These are phyloP conservation scores for Diversispora eburnea DNA, from an alignment of 192 early-diverging fungal genomes.

Conservation along the genomic window DNA sequence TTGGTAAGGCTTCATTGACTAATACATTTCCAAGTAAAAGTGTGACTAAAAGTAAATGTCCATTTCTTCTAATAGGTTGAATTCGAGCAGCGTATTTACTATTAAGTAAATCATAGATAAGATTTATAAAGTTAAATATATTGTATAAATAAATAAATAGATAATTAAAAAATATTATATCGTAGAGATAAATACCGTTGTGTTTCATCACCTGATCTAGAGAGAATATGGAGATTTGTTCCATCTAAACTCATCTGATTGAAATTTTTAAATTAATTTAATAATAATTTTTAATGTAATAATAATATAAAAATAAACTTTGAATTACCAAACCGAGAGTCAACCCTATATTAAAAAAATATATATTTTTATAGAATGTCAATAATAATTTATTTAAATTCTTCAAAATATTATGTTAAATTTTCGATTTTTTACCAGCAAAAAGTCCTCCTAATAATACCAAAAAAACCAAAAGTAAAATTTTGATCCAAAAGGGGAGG, in stretches of 20 bases:
- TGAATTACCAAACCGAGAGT: constrained; percentile 38
- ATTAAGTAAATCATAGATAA: no score
- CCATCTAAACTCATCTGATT: constrained; percentile 79
- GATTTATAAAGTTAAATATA: background rate
- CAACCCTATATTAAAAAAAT: constrained; percentile 34
- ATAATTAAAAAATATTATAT: background rate
- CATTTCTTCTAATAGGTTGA: constrained; percentile 81
- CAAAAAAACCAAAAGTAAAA: constrained; percentile 53
- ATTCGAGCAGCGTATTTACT: constrained; percentile 69
- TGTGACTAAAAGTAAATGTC: constrained; percentile 82
- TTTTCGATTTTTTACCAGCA: constrained; percentile 47
- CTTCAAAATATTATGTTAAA: background rate
- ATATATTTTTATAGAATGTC: background rate
- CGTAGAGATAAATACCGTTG: constrained; percentile 38
- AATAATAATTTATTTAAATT: background rate
- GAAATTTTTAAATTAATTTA: background rate
- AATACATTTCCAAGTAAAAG: constrained; percentile 83
- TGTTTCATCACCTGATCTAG: constrained; percentile 63
- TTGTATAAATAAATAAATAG: background rate
- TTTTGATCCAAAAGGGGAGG: constrained; percentile 40
- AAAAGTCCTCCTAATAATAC: constrained; percentile 74
- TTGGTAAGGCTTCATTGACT: constrained; percentile 87
- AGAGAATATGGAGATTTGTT: constrained; percentile 74
- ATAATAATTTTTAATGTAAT: background rate
- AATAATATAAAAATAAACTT: background rate